These are phyloP conservation scores for Colletotrichum endophyticum DNA, from an alignment of 2,329 filamentous ascomycete species.

Conservation along the genomic window DNA sequence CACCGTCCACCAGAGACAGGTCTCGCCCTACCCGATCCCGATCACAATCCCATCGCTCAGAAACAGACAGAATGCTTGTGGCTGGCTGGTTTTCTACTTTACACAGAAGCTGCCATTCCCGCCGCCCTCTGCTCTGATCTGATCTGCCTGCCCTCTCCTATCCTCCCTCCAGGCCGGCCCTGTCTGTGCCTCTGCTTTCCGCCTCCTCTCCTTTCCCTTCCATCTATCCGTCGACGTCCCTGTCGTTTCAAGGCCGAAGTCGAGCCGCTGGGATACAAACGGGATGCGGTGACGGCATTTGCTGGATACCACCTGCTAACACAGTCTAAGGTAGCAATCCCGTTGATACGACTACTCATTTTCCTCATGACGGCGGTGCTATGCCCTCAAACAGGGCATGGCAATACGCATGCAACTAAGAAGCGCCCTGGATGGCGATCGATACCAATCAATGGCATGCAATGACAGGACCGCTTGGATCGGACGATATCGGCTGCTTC, in stretches of 20 bases:
- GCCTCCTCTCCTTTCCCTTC: background rate
- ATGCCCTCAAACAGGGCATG: background rate
- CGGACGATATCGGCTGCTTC: background rate
- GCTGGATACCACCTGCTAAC: background rate
- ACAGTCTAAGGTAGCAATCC: background rate
- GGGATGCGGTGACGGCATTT: background rate
- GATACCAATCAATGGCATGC: background rate
- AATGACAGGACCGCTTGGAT: background rate
- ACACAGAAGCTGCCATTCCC: background rate
- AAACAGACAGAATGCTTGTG: background rate
- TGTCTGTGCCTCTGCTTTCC: background rate
- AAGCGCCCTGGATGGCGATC: constrained; percentile 8
- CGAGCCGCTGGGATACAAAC: background rate
- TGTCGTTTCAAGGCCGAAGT: background rate
- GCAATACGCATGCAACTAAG: background rate
- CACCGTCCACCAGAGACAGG: background rate
- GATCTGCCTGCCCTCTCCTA: background rate
- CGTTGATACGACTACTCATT: background rate
- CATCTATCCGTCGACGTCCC: background rate
- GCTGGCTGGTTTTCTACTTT: background rate
- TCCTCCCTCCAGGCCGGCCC: background rate
- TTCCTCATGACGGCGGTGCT: background rate
- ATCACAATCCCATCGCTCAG: background rate
- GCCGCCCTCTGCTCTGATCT: background rate
- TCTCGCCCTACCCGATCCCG: constrained; percentile 17